These are phyloP conservation scores for Yamadazyma paraphyllophila DNA, from an alignment of 805 yeast genomes.

Conservation along the genomic window DNA sequence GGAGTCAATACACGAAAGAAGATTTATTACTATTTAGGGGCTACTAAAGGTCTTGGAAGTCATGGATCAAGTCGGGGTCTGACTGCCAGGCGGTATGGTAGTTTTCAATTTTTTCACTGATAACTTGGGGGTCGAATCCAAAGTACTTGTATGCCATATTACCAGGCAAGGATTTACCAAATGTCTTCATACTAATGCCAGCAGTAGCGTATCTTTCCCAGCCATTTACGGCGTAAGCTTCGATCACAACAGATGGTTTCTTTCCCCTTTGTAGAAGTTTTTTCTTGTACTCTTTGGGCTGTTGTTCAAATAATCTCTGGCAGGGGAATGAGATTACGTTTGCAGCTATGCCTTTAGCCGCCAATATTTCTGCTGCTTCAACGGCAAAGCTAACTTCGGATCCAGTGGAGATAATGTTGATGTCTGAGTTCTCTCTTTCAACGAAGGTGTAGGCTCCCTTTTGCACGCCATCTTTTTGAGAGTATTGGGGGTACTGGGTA, in stretches of 20 bases:
- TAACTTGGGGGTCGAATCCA: slow-evolving; percentile 23
- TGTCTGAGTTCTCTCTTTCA: slow-evolving; percentile 18
- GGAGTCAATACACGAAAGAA: too few relatives aligned
- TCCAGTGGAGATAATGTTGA: slow-evolving; percentile 27
- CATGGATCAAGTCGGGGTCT: slow-evolving; percentile 7
- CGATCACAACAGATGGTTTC: slow-evolving; percentile 28
- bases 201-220: slow-evolving; percentile 39
- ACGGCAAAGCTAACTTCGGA: slow-evolving; percentile 27
- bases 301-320: slow-evolving; percentile 28
- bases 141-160: slow-evolving; percentile 27
- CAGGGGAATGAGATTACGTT: slow-evolving; percentile 31
- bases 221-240: slow-evolving; percentile 32
- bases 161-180: slow-evolving; percentile 37
- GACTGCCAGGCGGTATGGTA: slow-evolving; percentile 17
- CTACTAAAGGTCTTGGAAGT: slow-evolving; percentile 7
- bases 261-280: slow-evolving; percentile 22
- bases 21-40: neutral
- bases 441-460: slow-evolving; percentile 27
- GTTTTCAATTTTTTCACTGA: slow-evolving; percentile 24
- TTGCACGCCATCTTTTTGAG: slow-evolving; percentile 18
- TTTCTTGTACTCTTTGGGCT: slow-evolving; percentile 23
- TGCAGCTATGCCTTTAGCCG: slow-evolving; percentile 20
- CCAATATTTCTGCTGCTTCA: slow-evolving; percentile 23
- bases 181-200: slow-evolving; percentile 29
- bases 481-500: slow-evolving; percentile 21